These are phyloP conservation scores for Rubroboletus satanas DNA, from an alignment of 768 basidiomycete genomes.

Conservation along the genomic window DNA sequence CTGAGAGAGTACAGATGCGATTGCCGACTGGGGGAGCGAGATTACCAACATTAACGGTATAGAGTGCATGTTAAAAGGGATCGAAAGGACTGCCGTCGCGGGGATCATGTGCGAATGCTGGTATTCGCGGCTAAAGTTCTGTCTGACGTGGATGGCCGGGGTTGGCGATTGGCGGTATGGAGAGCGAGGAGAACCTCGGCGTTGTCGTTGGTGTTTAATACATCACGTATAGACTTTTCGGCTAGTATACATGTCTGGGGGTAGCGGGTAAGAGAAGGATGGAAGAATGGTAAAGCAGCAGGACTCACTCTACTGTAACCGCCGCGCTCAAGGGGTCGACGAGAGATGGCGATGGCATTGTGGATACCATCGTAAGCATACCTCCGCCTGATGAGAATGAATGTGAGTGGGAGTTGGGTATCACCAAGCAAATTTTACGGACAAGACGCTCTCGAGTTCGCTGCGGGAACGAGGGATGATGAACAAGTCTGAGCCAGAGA, in stretches of 20 bases:
- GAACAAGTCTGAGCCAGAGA: conserved; percentile 67
- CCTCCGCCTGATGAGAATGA: conserved; percentile 46
- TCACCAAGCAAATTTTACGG: conserved; percentile 25
- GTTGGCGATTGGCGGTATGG: conserved; percentile 38
- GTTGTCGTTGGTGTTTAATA: conserved; percentile 69
- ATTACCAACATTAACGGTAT: conserved; percentile 4
- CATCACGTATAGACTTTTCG: conserved; percentile 64
- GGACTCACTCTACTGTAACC: conserved; percentile 51
- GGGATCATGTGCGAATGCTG: conserved; percentile 25
- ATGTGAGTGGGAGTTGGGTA: conserved; percentile 4
- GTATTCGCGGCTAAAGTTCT: conserved; percentile 12
- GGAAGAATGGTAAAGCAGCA: too few species aligned
- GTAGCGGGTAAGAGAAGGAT: not conserved
- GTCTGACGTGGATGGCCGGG: conserved; percentile 14
- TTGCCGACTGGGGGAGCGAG: not conserved
- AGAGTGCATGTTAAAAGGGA: conserved; percentile 4
- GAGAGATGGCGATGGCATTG: conserved; percentile 70
- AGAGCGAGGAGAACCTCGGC: conserved; percentile 59
- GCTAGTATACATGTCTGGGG: conserved; percentile 65
- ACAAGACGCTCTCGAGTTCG: conserved; percentile 74
- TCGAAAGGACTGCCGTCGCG: not conserved
- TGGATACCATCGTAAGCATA: conserved; percentile 81
- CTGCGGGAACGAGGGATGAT: conserved; percentile 59
- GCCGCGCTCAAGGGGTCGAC: conserved; percentile 54
- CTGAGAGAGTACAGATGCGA: conserved; percentile 27